Evolutionary conservation across 148 eudicot genomes (phyloP), one percentile per base, ranked within the genome.

Genomic region (Arctostaphylos glauca): DNA sequence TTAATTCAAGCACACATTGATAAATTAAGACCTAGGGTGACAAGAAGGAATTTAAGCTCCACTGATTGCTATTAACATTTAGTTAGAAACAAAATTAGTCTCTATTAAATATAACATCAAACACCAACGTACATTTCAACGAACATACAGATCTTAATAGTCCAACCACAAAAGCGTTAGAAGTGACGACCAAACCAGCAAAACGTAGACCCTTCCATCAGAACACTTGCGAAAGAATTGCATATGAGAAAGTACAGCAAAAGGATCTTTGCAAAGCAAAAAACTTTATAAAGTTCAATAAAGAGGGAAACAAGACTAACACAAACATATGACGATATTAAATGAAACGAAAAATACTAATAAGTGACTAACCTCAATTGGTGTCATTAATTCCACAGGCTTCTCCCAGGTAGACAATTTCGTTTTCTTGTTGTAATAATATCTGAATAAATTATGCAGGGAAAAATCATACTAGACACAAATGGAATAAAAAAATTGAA

Each of bases 351-450:
- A 76, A 76, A 55, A 49, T 31, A 64, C 59, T 46, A 43, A 49
- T 14, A 79, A 59, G n/a, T 74, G 78, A 85, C 89, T 81, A 62
- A 96, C 98, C 97, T 96, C 98, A 84, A 83, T 83, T 55, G 90
- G 84, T 59, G 94, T 89, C 99, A 92, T 93, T 86, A 96, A 85
- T 78, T 96, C 99, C 6, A 91, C 74, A 83, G 99, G 99, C 88
- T 96, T 96, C 83, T 94, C 97, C 99, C 98, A 96, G 38, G 90
- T 89, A 62, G 99, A 96, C 70, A 85, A 50, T 86, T 80, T 87
- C 48, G 97, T 93, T 87, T 84, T 91, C 87, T 84, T 93, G 88
- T 94, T 96, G 89, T 89, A 92, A 84, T 93, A 96, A 82, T 86
- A 96, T 89, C 99, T 96, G 92, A 41, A 81, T 46, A 15, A 31